Evolutionary conservation across 345 rosid genomes (phyloP).

Genomic region (Punica granatum): DNA sequence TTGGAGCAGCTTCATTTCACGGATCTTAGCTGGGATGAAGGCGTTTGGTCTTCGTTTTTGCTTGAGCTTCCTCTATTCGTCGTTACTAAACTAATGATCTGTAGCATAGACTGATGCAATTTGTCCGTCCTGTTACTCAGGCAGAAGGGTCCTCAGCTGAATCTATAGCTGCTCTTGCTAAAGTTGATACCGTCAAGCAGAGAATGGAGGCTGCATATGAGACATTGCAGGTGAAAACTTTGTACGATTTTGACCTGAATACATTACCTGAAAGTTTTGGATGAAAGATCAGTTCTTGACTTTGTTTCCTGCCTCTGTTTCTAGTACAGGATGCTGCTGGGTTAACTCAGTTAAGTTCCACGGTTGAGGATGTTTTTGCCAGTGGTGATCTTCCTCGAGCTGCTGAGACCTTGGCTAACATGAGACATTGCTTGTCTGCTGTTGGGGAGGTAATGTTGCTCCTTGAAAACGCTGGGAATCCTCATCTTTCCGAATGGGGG

Average conservation of each 20-base stretch:
- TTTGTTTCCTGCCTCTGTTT: neutral
- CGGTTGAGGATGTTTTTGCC: constrained; percentile 96
- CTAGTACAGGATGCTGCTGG: constrained; percentile 87
- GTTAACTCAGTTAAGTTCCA: constrained; percentile 86
- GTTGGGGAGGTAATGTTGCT: constrained; percentile 73
- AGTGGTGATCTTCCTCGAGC: constrained; percentile 98
- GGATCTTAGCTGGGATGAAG: neutral
- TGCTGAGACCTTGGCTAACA: constrained; percentile 96
- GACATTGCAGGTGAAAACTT: constrained; percentile 65
- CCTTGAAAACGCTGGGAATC: neutral
- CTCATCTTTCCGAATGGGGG: neutral
- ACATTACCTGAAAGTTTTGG: neutral
- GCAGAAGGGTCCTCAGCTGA: constrained; percentile 97
- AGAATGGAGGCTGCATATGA: constrained; percentile 96
- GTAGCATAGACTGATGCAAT: neutral
- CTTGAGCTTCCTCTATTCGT: neutral
- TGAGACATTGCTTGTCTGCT: constrained; percentile 97
- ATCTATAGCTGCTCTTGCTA: constrained; percentile 83
- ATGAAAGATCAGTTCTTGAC: neutral
- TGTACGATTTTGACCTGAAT: constrained; percentile 3
- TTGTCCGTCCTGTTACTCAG: constrained; percentile 20
- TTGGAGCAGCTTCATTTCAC: neutral
- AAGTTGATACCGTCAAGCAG: constrained; percentile 92
- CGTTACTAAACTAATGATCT: neutral
- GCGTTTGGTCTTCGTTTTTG: neutral